Base-by-base conservation (phyloP, 768 basidiomycete genomes). In the Termitomyces sp. region DNA sequence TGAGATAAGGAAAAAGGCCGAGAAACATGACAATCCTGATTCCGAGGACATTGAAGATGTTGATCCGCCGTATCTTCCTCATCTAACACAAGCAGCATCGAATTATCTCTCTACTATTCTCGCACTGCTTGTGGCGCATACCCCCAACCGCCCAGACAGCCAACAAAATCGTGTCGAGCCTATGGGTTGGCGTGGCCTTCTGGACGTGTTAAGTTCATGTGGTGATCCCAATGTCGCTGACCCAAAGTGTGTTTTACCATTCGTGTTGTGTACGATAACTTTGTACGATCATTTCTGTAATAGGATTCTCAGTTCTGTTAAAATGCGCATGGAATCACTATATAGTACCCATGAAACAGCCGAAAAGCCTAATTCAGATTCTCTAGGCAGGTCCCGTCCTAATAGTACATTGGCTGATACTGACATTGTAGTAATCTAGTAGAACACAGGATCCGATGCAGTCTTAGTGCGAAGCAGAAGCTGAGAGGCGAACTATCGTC, bases 81-180 rank as follows among this genome's bases (percentile, higher is more conserved):
- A 69, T 35, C 66, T 89, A 28, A 73, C 80, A 7, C 64, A 70
- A 19, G 75, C 74, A 21, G 63, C 81, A 0, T 73, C 78, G 8
- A 66, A 68, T 6, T 74, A 78, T 45, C 72, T 91, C 10, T 72
- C 79, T 21, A 74, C 72, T 6, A 72, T 86, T 19, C 67, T 91
- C 27, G 77, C 78, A 44, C 64, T 79, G 23, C 67, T 90, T 40
- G 80, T 80, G 7, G 73, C 76, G 19, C 81, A 86, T 56, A 77
- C 79, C 0, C 86, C 85, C 9, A 66, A 74, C 2, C 78, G 79
- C 2, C 72, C 80, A 21, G 76, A 79, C 30, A 84, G 83, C 58
- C 77, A 84, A 77, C 86, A 87, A 61, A 82, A 86, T 63, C 79
- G 89, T 11, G 70, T 84, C 8, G 76, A 75, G 48, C 81, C 85